Evolutionary conservation across 345 rosid species (phyloP).

Genomic region (Psidium guajava): DNA sequence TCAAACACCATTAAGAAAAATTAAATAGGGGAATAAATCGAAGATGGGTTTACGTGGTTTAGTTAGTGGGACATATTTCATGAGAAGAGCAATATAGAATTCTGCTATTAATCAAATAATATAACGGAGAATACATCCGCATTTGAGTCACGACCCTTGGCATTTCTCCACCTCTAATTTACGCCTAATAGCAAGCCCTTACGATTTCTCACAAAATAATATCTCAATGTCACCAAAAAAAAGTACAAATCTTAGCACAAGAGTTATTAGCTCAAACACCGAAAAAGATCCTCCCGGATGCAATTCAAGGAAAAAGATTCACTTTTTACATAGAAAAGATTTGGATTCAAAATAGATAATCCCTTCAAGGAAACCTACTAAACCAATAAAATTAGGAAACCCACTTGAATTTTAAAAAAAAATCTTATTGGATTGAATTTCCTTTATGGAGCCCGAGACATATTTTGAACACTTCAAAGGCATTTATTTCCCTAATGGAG

Average conservation of each 20-base stretch:
- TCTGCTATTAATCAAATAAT: not conserved
- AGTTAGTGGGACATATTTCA: not conserved
- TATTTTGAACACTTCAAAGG: too few species aligned
- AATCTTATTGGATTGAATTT: too few species aligned
- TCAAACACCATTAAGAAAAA: not conserved
- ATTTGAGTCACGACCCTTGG: not conserved
- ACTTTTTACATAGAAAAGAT: not conserved
- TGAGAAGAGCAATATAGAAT: not conserved
- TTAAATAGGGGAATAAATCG: not conserved
- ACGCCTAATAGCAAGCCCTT: not conserved
- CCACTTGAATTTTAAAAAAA: not conserved
- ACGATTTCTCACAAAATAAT: not conserved
- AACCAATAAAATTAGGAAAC: not conserved
- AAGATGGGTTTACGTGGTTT: not conserved
- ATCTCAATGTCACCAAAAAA: not conserved
- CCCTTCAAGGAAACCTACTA: not conserved
- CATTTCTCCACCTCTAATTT: not conserved
- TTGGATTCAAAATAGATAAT: not conserved
- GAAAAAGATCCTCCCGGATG: not conserved
- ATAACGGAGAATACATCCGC: not conserved
- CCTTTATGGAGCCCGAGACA: too few species aligned
- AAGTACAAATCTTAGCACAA: too few species aligned
- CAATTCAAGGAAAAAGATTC: not conserved
- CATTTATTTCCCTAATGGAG: too few species aligned
- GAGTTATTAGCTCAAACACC: not conserved